Conservation (phyloP, 1,284 basidiomycete genomes). For the Paramarasmius palmivorus region DNA sequence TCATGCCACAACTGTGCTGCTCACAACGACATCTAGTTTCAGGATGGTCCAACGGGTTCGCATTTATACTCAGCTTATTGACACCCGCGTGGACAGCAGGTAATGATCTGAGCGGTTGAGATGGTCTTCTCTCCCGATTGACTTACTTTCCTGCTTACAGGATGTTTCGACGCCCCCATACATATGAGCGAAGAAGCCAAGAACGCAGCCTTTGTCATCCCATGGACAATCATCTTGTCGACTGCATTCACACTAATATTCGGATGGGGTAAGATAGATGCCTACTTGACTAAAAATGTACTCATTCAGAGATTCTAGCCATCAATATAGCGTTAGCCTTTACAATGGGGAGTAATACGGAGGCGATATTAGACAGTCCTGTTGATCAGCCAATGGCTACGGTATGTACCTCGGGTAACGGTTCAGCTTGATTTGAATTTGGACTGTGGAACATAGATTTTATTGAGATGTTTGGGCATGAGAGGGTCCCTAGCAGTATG, state of each 20-base stretch:
- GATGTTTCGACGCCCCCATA: slow-evolving; percentile 60
- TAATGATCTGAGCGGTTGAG: slow-evolving; percentile 19
- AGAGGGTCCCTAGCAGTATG: too few relatives aligned
- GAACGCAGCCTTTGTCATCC: slow-evolving; percentile 6
- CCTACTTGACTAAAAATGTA: too few relatives aligned
- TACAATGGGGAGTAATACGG: slow-evolving; percentile 12
- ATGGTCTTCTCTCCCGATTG: background rate
- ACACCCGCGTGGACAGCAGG: slow-evolving; percentile 47
- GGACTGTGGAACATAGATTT: too few relatives aligned
- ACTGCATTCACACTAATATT: slow-evolving; percentile 2
- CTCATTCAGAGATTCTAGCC: background rate
- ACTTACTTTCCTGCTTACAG: slow-evolving; percentile 22
- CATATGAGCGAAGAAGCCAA: slow-evolving; percentile 49
- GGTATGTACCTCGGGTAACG: slow-evolving; percentile 4
- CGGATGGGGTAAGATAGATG: slow-evolving; percentile 9
- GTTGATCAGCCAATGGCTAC: slow-evolving; percentile 17
- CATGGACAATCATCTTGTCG: slow-evolving; percentile 10
- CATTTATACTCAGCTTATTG: slow-evolving; percentile 64
- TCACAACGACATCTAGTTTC: slow-evolving; percentile 41
- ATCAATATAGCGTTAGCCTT: slow-evolving; percentile 15
- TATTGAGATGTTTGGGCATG: too few relatives aligned
- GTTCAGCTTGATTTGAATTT: too few relatives aligned
- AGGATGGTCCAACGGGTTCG: slow-evolving; percentile 70
- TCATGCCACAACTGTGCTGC: background rate
- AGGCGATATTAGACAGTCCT: slow-evolving; percentile 5